These are phyloP conservation scores for Auricularia sp. DNA, from an alignment of 768 basidiomycete species.

Conservation along the genomic window DNA sequence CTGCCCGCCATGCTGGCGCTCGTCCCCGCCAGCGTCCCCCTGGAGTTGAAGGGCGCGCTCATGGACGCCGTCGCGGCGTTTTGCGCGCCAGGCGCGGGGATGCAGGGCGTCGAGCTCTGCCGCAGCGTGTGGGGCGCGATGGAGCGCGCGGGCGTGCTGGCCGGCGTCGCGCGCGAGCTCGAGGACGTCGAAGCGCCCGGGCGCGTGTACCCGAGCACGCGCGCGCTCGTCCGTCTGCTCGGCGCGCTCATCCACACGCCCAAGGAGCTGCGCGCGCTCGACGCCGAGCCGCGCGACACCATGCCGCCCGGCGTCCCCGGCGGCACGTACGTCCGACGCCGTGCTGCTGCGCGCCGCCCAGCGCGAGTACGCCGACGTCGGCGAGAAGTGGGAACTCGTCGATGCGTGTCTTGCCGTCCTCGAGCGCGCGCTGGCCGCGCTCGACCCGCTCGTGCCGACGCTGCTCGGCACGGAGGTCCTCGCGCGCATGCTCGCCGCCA, in stretches of 20 bases:
- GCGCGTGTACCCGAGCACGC: conserved; percentile 69
- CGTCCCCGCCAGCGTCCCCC: conserved; percentile 68
- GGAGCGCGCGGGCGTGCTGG: conserved; percentile 74
- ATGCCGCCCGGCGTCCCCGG: conserved; percentile 48
- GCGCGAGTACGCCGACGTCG: conserved; percentile 63
- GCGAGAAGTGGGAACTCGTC: too few species aligned
- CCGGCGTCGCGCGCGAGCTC: conserved; percentile 78
- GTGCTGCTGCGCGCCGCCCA: conserved; percentile 25
- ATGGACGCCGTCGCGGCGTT: conserved; percentile 77
- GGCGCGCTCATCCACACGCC: conserved; percentile 75
- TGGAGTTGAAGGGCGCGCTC: conserved; percentile 79
- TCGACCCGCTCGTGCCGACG: too few species aligned
- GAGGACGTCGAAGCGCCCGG: conserved; percentile 77
- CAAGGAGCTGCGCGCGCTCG: conserved; percentile 52
- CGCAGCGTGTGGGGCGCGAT: conserved; percentile 74
- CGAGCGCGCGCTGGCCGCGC: too few species aligned
- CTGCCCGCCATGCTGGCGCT: conserved; percentile 71
- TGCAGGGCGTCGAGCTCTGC: conserved; percentile 67
- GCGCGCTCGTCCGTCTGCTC: conserved; percentile 77
- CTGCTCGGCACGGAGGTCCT: too few species aligned
- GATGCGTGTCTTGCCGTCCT: too few species aligned
- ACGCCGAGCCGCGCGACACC: conserved; percentile 54
- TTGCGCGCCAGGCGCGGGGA: conserved; percentile 68
- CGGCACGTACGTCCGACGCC: conserved; percentile 65
- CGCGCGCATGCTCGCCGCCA: too few species aligned